Conservation (phyloP, 73 alveolate genomes). For the Stentor coeruleus region DNA sequence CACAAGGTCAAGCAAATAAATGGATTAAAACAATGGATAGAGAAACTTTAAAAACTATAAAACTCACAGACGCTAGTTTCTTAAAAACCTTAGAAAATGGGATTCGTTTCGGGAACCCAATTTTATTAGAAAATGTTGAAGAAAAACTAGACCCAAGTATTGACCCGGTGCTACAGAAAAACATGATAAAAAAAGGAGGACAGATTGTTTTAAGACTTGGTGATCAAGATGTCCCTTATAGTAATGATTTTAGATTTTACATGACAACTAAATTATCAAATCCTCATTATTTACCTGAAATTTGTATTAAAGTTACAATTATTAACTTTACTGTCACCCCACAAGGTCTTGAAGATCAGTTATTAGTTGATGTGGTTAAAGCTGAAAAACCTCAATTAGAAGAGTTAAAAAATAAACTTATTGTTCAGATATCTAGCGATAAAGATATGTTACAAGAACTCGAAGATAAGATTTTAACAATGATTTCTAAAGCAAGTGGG, state of each 20-base stretch:
- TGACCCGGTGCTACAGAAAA: slow-evolving; percentile 97
- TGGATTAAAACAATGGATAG: slow-evolving; percentile 98
- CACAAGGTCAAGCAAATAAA: slow-evolving; percentile 99
- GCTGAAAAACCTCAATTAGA: slow-evolving; percentile 98
- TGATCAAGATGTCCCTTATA: slow-evolving; percentile 95
- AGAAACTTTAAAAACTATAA: slow-evolving; percentile 83
- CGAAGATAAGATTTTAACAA: slow-evolving; percentile 71
- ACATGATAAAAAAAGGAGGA: slow-evolving; percentile 94
- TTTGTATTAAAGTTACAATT: slow-evolving; percentile 98
- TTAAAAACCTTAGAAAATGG: slow-evolving; percentile 95
- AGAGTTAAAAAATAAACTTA: slow-evolving; percentile 92
- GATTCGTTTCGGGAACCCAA: slow-evolving; percentile 96
- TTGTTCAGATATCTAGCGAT: slow-evolving; percentile 91
- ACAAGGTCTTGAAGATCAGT: slow-evolving; percentile 99
- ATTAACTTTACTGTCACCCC: slow-evolving; percentile 99
- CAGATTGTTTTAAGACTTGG: slow-evolving; percentile 92
- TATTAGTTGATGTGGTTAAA: slow-evolving; percentile 98
- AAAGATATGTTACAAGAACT: slow-evolving; percentile 91
- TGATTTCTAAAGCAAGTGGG: slow-evolving; percentile 96
- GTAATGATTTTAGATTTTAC: slow-evolving; percentile 92
- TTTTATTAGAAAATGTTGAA: slow-evolving; percentile 97
- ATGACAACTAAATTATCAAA: slow-evolving; percentile 99
- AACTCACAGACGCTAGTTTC: slow-evolving; percentile 93
- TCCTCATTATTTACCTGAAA: slow-evolving; percentile 99
- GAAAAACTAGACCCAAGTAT: slow-evolving; percentile 98